phyloP scores from a whole-genome alignment of 176 grass and related monocot species.

The Lolium rigidum region DNA sequence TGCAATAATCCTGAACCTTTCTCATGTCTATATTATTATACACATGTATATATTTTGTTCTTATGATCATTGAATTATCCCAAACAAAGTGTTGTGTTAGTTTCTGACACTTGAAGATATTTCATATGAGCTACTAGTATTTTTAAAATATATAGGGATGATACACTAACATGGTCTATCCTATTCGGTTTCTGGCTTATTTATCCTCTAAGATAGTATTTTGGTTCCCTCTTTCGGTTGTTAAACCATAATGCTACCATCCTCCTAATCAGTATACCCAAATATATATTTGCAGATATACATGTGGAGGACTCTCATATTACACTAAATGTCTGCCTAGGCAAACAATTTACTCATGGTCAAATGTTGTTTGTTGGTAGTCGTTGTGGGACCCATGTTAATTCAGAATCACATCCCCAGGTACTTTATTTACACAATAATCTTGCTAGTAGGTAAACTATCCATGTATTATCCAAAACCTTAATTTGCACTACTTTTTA shows the following conservation, averaged over 20 bases:
- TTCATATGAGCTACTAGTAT: not conserved
- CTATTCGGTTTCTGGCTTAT: not conserved
- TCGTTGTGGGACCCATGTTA: slow-evolving; percentile 61
- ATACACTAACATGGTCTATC: not conserved
- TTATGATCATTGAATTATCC: not conserved
- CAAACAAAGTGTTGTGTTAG: not conserved
- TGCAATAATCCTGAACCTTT: not conserved
- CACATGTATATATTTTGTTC: not conserved
- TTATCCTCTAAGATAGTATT: not conserved
- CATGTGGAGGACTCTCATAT: slow-evolving; percentile 73
- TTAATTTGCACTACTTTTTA: not conserved
- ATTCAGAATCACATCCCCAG: slow-evolving; percentile 48
- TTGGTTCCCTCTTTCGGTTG: not conserved
- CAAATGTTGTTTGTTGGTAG: slow-evolving; percentile 67
- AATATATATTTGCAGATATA: slow-evolving; percentile 43
- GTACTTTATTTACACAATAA: slow-evolving; percentile 28
- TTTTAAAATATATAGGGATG: not conserved
- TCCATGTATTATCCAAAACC: not conserved
- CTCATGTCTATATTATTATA: not conserved
- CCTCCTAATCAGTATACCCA: not conserved
- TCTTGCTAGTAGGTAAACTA: not conserved
- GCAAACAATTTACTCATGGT: slow-evolving; percentile 60
- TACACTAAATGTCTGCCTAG: slow-evolving; percentile 68
- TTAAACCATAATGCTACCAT: not conserved
- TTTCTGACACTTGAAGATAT: not conserved